These are phyloP conservation scores for Hortaea sp. DNA, from an alignment of 2,329 filamentous ascomycete species.

Conservation along the genomic window DNA sequence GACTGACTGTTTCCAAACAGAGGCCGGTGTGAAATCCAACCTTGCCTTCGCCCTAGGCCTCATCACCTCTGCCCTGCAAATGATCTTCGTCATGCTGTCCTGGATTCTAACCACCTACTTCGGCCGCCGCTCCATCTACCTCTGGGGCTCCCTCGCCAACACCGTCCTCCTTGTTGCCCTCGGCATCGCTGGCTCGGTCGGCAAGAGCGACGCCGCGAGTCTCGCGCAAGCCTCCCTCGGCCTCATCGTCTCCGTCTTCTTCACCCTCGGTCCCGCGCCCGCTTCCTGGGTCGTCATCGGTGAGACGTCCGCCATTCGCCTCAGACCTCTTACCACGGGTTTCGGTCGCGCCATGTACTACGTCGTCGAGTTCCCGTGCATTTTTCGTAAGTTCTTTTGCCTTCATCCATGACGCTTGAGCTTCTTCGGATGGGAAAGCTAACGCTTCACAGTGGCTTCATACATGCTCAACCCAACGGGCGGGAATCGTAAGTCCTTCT, in stretches of 20 bases:
- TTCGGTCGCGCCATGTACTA: conserved; percentile 19
- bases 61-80: conserved; percentile 13
- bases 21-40: conserved; percentile 25
- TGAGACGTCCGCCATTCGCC: conserved; percentile 19
- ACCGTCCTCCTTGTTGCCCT: conserved; percentile 22
- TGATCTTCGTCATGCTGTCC: conserved; percentile 12
- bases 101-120: conserved; percentile 24
- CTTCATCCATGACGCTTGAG: too few species aligned
- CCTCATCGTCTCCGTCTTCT: conserved; percentile 36
- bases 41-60: conserved; percentile 29
- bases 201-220: conserved; percentile 8
- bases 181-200: conserved; percentile 11
- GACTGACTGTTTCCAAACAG: conserved; percentile 15
- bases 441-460: conserved; percentile 1
- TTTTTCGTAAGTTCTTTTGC: conserved; percentile 5
- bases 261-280: conserved; percentile 14
- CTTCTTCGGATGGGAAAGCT: too few species aligned
- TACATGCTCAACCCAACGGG: conserved; percentile 18
- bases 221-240: conserved; percentile 40
- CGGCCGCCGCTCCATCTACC: conserved; percentile 30
- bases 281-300: conserved; percentile 19
- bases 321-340: conserved; percentile 16
- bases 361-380: conserved; percentile 10
- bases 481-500: conserved; percentile 18
- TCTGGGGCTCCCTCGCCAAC: conserved; percentile 22